Conservation (phyloP, 2,329 filamentous ascomycete species). For the Escovopsis sp. region DNA sequence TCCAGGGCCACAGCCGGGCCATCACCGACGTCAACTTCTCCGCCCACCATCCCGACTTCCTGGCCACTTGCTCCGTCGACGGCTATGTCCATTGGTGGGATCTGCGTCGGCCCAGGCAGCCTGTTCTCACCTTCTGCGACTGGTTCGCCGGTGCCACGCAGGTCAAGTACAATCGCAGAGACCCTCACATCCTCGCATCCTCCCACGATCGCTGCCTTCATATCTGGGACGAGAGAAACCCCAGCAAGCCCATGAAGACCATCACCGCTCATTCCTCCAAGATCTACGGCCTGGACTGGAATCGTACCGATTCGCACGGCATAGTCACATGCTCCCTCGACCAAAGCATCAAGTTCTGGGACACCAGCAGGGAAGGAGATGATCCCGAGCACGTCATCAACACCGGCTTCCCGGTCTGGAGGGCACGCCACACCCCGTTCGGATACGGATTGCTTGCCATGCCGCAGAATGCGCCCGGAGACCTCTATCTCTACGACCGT, state of each 20-base stretch:
- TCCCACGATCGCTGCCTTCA: conserved; percentile 78
- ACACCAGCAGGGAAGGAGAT: conserved; percentile 49
- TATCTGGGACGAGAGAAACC: conserved; percentile 79
- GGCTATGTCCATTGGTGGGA: conserved; percentile 93
- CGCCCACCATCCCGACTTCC: conserved; percentile 74
- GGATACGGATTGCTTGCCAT: conserved; percentile 76
- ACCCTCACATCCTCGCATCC: conserved; percentile 76
- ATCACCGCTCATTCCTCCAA: conserved; percentile 84
- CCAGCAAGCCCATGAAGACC: conserved; percentile 63
- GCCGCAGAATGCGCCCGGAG: conserved; percentile 77
- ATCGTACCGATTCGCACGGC: conserved; percentile 55
- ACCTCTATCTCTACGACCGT: conserved; percentile 73
- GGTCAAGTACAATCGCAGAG: conserved; percentile 85
- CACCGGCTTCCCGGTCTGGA: conserved; percentile 79
- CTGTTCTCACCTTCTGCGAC: conserved; percentile 71
- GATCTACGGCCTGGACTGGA: conserved; percentile 94
- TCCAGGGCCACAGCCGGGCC: conserved; percentile 69
- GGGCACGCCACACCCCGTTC: conserved; percentile 83
- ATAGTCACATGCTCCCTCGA: conserved; percentile 83
- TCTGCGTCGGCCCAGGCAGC: conserved; percentile 56
- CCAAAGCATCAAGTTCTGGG: conserved; percentile 88
- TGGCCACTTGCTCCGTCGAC: conserved; percentile 85
- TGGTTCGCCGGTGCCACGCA: conserved; percentile 91
- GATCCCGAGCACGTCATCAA: conserved; percentile 62
- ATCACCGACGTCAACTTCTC: conserved; percentile 97